These are phyloP conservation scores for Chaetomium strumarium DNA, from an alignment of 2,329 filamentous ascomycete species.

Conservation along the genomic window DNA sequence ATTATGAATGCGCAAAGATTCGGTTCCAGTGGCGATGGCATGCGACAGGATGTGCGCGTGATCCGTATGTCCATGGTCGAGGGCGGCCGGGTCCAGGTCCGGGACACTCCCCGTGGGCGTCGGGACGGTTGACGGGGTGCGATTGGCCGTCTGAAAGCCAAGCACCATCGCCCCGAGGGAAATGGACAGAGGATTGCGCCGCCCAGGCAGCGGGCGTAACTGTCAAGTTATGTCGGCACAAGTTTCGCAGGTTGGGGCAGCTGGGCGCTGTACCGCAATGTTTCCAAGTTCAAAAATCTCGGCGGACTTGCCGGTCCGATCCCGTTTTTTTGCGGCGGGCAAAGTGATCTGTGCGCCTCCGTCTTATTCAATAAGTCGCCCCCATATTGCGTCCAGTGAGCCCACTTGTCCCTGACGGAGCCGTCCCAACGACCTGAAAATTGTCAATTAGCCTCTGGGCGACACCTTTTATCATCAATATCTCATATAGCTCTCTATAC, in stretches of 20 bases:
- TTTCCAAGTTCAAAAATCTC: slow-evolving; percentile 18
- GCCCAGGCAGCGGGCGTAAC: slow-evolving; percentile 17
- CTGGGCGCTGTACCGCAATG: slow-evolving; percentile 12
- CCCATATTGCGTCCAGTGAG: too few species aligned
- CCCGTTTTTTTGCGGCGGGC: slow-evolving; percentile 11
- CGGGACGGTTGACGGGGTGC: slow-evolving; percentile 12
- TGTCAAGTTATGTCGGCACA: slow-evolving; percentile 13
- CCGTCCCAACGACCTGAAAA: background rate
- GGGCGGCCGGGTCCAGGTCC: slow-evolving; percentile 12
- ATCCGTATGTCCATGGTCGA: slow-evolving; percentile 25
- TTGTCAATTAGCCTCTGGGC: background rate
- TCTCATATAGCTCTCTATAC: background rate
- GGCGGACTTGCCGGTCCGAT: slow-evolving; percentile 8
- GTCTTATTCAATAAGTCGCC: too few species aligned
- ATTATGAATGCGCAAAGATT: slow-evolving; percentile 24
- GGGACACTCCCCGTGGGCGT: slow-evolving; percentile 1
- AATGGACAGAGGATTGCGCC: slow-evolving; percentile 16
- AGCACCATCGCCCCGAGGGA: slow-evolving; percentile 23
- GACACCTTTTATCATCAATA: background rate
- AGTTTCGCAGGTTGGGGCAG: background rate
- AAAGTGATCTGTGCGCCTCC: slow-evolving; percentile 8
- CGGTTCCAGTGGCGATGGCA: slow-evolving; percentile 14
- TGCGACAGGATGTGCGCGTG: slow-evolving; percentile 20
- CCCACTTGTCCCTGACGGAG: background rate
- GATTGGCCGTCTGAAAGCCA: slow-evolving; percentile 22